Evolutionary conservation across 2,329 filamentous ascomycete genomes (phyloP), one percentile per base, ranked within the genome.

Genomic region (Ophiostoma montium): DNA sequence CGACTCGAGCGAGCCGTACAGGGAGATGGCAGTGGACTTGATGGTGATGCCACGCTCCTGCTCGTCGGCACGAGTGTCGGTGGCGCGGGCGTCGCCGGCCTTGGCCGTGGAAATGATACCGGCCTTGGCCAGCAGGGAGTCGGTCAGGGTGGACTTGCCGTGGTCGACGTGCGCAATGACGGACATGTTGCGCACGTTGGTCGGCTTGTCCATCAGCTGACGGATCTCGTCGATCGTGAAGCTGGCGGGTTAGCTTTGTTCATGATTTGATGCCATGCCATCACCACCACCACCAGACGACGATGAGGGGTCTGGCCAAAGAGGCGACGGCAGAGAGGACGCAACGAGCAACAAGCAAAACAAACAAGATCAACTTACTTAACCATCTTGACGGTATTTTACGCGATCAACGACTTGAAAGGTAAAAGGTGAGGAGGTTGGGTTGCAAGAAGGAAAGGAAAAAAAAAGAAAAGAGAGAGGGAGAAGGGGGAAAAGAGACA

Each of bases 121-220:
- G 65, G 90, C 90, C 76, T 94, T 92, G 76, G 94, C 88, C 68
- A 98, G 85, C 60, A 98, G 86, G 63, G 92, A 96, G 75, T 98
- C 92, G 82, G 90, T 95, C 65, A 98, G 81, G 68, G 92, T 98
- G 63, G 92, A 98, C 76, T 98, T 98, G 78, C 92, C 92, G 82
- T 98, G 92, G 74, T 98, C 92, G 82, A 98, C 89, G 78, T 98
- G 92, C 71, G 92, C 92, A 87, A 96, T 96, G 71, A 98, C 92
- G 76, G 88, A 95, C 56, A 57, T 57, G 53, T 57, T 57, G 51
- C 56, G 56, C 52, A 57, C 56, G 70, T 83, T 82, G 67, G 68
- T 75, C 61, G 84, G 81, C 73, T 82, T 82, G 80, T 87, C 83
- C 80, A 84, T 84, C 68, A 84, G 71, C 63, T 55, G 61, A 70